Evolutionary conservation across 345 rosid genomes (phyloP), one percentile per base, ranked within the genome.

Genomic region (Euphorbia pulcherrima): DNA sequence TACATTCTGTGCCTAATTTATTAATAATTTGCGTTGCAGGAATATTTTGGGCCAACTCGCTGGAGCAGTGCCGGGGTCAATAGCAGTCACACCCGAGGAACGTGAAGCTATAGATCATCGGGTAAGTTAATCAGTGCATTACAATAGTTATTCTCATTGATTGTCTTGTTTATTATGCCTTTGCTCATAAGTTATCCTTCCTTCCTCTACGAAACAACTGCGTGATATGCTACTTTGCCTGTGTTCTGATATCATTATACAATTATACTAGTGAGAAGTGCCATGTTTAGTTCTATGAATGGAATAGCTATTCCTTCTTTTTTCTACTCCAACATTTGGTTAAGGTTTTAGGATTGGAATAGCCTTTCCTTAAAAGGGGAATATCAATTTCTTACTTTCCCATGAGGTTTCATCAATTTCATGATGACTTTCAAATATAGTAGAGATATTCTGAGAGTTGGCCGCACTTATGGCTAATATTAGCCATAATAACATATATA

Each of bases 61-160:
- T 57, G 84, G 87, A 51, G n/a, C n/a, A n/a, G 85, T 89, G 95
- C 97, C 99, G 18, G 96, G 89, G 81, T 76, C 96, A 33, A 79
- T 91, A 16, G 80, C 84, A 2, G 97, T 94, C 64, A 94, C 97
- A 6, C 92, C 96, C 16, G 99, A 89, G 78, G 97, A 94, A 74
- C 95, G 83, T 65, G 99, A 90, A 80, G 99, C 99, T 56, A 91
- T 91, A 66, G 95, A 83, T 84, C n/a, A n/a, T n/a, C 86, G 99
- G 62, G 99, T 89, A 75, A 80, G 76, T 68, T 62, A 20, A 18
- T 10, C 17, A 44, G 18, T 11, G 50, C 17, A 12, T 44, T 44
- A 44, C 50, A 14, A 44, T 52, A 59, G 17, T 17, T 28, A 18
- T 30, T 13, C 23, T 7, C 21, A 13, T 30, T 16, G 3, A 1